Evolutionary conservation across 1,284 basidiomycete genomes (phyloP).

Genomic region (Fomitopsis palustris): DNA sequence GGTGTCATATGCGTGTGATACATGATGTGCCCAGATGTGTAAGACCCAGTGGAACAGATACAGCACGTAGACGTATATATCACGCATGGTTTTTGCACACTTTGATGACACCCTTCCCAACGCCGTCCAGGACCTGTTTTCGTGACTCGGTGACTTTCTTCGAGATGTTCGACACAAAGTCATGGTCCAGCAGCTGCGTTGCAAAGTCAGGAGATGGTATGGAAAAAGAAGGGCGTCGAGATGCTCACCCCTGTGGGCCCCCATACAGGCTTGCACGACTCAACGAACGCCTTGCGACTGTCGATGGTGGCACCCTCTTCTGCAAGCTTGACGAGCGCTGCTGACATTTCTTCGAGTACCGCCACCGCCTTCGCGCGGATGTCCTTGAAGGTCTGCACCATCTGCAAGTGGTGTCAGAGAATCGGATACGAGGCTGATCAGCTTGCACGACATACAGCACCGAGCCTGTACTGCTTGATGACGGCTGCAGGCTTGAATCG

Average conservation of each 20-base stretch:
- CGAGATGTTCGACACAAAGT: constrained; percentile 56
- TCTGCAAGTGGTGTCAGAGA: constrained; percentile 33
- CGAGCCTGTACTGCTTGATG: constrained; percentile 70
- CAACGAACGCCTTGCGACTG: constrained; percentile 47
- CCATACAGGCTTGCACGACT: constrained; percentile 43
- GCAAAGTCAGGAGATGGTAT: neutral
- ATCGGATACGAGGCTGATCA: constrained; percentile 4
- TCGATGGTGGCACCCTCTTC: constrained; percentile 51
- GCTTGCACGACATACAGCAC: constrained; percentile 42
- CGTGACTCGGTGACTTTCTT: constrained; percentile 67
- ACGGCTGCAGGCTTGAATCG: constrained; percentile 68
- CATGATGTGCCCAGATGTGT: neutral
- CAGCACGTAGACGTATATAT: constrained; percentile 4
- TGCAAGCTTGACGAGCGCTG: constrained; percentile 43
- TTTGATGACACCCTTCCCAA: constrained; percentile 62
- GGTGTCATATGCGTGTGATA: constrained; percentile 1
- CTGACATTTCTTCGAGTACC: constrained; percentile 55
- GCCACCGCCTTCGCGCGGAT: constrained; percentile 50
- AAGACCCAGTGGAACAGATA: neutral
- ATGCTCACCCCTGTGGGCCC: constrained; percentile 37
- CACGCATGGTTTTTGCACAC: constrained; percentile 44
- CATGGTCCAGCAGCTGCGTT: constrained; percentile 54
- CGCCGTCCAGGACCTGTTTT: constrained; percentile 67
- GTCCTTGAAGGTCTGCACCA: constrained; percentile 61
- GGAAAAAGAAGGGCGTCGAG: neutral